Percentiles rank a stretch among this genome's conserved stretches.
Evolutionary conservation across 2,329 filamentous ascomycete species (phyloP).

Genomic region (Fusarium albidum): DNA sequence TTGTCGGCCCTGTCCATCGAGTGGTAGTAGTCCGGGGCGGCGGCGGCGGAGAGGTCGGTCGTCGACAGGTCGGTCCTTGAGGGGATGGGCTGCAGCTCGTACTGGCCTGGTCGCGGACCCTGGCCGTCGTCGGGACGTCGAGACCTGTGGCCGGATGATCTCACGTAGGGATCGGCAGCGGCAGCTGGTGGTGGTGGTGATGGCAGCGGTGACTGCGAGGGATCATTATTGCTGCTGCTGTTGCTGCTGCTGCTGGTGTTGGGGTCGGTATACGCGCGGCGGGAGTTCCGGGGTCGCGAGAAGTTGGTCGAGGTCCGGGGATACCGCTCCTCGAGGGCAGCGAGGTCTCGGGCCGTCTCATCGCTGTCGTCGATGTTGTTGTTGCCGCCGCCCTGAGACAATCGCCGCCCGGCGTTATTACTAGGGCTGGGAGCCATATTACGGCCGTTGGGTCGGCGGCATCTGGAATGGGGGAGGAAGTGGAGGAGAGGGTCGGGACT

Average conservation of each 20-base stretch:
- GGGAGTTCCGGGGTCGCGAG: slow-evolving; percentile 29
- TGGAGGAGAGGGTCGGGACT: slow-evolving; percentile 16
- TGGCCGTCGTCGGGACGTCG: slow-evolving; percentile 25
- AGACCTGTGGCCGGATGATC: slow-evolving; percentile 28
- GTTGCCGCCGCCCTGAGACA: slow-evolving; percentile 20
- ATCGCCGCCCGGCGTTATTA: slow-evolving; percentile 32
- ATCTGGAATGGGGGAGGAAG: slow-evolving; percentile 32
- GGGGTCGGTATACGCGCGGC: slow-evolving; percentile 27
- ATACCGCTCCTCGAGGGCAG: slow-evolving; percentile 36
- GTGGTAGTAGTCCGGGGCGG: slow-evolving; percentile 15
- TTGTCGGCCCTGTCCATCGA: slow-evolving; percentile 32
- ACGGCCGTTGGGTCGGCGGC: slow-evolving; percentile 32
- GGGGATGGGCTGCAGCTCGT: slow-evolving; percentile 39
- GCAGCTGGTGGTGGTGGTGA: too few relatives aligned
- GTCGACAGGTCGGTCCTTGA: slow-evolving; percentile 27
- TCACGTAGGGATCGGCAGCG: slow-evolving; percentile 24
- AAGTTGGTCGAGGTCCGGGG: slow-evolving; percentile 27
- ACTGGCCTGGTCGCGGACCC: slow-evolving; percentile 2
- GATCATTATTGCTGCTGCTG: slow-evolving; percentile 21
- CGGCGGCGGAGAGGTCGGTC: slow-evolving; percentile 13
- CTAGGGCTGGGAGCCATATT: slow-evolving; percentile 42
- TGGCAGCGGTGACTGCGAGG: slow-evolving; percentile 5
- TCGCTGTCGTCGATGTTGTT: slow-evolving; percentile 19
- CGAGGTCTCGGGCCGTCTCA: slow-evolving; percentile 34
- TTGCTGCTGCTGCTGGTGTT: too few relatives aligned